Percentiles rank a stretch among this genome's conserved stretches.
Conservation (phyloP, 2,329 filamentous ascomycete genomes). For the Sporothrix humicola region DNA sequence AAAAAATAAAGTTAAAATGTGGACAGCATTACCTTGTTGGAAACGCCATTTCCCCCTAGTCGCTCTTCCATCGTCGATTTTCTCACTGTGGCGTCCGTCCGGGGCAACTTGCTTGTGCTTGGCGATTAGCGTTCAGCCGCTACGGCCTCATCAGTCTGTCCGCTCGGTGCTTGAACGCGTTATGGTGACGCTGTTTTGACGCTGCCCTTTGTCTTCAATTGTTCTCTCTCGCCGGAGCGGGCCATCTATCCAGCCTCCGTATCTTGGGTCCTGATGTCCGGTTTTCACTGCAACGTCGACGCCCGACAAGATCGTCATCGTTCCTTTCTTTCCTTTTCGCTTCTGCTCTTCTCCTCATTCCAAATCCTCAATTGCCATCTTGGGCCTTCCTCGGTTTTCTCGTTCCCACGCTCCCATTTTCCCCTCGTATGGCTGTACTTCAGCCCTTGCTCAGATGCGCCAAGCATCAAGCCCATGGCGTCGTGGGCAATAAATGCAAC, state of each 20-base stretch:
- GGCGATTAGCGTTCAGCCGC: background rate
- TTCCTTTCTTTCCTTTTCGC: background rate
- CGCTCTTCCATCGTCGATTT: too few species aligned
- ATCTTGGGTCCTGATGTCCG: background rate
- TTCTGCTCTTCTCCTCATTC: background rate
- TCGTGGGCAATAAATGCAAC: slow-evolving; percentile 17
- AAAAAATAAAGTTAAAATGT: background rate
- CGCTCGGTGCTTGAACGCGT: background rate
- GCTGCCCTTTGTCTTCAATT: background rate
- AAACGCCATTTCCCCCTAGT: background rate
- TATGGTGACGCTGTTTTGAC: too few species aligned
- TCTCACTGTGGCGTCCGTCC: slow-evolving; percentile 10
- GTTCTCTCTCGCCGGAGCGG: background rate
- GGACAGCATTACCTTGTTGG: background rate
- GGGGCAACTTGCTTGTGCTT: slow-evolving; percentile 1
- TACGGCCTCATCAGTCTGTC: slow-evolving; percentile 26
- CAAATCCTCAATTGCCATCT: too few species aligned
- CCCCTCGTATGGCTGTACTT: background rate
- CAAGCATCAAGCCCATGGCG: slow-evolving; percentile 20
- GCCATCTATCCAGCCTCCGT: slow-evolving; percentile 22
- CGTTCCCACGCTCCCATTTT: too few species aligned
- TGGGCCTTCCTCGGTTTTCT: too few species aligned
- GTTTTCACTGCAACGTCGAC: background rate
- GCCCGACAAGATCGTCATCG: slow-evolving; percentile 13
- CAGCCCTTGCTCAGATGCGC: slow-evolving; percentile 9